These are phyloP conservation scores for Apiospora koreana DNA, from an alignment of 2,329 filamentous ascomycete species.

Conservation along the genomic window DNA sequence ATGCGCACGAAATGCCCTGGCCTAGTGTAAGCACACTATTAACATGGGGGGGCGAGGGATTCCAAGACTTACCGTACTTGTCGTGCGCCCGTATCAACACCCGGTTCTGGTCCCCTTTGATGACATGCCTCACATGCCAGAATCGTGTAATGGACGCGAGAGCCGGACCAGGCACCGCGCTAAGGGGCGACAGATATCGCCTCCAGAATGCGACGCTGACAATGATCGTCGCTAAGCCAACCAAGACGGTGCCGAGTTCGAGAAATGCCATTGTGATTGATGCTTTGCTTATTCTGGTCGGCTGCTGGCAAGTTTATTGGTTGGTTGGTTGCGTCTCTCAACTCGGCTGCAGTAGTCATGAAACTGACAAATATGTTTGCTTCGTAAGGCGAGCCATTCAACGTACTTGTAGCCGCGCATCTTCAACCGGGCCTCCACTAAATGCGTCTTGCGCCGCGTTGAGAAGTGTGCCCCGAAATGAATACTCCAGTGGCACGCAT, in stretches of 20 bases:
- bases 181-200: slow-evolving; percentile 5
- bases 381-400: neutral
- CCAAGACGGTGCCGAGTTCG: neutral
- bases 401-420: neutral
- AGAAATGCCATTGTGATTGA: neutral
- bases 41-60: neutral
- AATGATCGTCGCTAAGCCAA: neutral
- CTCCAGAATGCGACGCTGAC: slow-evolving; percentile 1
- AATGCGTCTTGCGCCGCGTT: too few species aligned
- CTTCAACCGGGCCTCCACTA: neutral
- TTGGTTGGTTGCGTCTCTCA: neutral
- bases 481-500: neutral
- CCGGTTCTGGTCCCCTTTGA: slow-evolving; percentile 39
- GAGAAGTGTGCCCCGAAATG: neutral
- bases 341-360: neutral
- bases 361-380: neutral
- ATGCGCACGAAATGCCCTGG: slow-evolving; percentile 43
- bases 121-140: slow-evolving; percentile 40
- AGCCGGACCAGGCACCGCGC: slow-evolving; percentile 41
- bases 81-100: slow-evolving; percentile 38
- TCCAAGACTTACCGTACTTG: slow-evolving; percentile 35
- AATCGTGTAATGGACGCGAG: slow-evolving; percentile 39
- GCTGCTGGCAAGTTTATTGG: neutral
- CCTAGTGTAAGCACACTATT: neutral
- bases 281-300: too few species aligned